Percentiles rank a stretch among this genome's conserved stretches.
phyloP scores from a whole-genome alignment of 495 filamentous ascomycete genomes.

The Penicillium lagena region DNA sequence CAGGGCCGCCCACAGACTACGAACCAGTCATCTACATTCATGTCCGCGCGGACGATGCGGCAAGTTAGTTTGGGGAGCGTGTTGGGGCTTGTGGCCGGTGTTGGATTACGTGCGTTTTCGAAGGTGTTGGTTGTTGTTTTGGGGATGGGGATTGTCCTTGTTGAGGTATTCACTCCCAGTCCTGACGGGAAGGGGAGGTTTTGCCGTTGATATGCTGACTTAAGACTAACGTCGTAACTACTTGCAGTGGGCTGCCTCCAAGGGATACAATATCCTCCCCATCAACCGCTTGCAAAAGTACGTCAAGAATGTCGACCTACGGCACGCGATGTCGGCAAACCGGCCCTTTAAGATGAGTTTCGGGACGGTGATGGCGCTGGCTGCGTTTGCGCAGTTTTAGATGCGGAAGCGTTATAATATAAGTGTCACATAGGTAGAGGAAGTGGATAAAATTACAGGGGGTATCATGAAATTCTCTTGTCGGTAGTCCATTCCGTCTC shows the following conservation, averaged over 20 bases:
- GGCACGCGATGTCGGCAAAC: slow-evolving; percentile 56
- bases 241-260: slow-evolving; percentile 58
- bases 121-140: slow-evolving; percentile 65
- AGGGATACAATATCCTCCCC: slow-evolving; percentile 68
- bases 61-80: slow-evolving; percentile 68
- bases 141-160: slow-evolving; percentile 60
- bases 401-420: neutral
- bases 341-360: slow-evolving; percentile 75
- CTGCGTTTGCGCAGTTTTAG: slow-evolving; percentile 58
- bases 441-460: slow-evolving; percentile 5
- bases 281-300: slow-evolving; percentile 52
- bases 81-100: slow-evolving; percentile 59
- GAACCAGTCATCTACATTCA: slow-evolving; percentile 5
- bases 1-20: slow-evolving; percentile 16
- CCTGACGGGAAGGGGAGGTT: neutral
- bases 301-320: slow-evolving; percentile 50
- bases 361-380: slow-evolving; percentile 68
- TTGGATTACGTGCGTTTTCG: slow-evolving; percentile 70
- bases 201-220: neutral
- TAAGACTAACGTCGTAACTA: neutral
- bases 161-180: slow-evolving; percentile 49
- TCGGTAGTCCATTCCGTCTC: too few relatives aligned
- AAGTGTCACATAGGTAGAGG: too few relatives aligned
- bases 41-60: slow-evolving; percentile 46
- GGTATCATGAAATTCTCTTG: slow-evolving; percentile 22